Evolutionary conservation across 129 eudicot genomes (phyloP).

Genomic region (Lactuca saligna): DNA sequence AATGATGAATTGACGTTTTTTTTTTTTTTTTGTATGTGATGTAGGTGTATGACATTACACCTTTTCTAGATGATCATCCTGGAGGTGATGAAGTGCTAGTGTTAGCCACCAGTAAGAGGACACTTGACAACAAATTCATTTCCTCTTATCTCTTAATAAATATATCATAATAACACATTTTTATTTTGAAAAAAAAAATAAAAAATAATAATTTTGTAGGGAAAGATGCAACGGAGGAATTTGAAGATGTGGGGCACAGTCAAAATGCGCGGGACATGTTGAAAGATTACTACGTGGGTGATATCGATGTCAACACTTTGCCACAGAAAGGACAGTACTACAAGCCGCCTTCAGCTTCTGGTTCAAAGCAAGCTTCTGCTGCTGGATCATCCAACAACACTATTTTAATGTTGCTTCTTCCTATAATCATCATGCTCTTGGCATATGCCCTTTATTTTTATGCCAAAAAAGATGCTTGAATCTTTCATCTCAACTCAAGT

Average conservation of each 20-base stretch:
- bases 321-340: constrained; percentile 31
- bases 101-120: constrained; percentile 47
- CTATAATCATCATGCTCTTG: constrained; percentile 51
- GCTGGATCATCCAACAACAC: constrained; percentile 29
- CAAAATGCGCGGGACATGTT: constrained; percentile 40
- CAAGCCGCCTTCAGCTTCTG: constrained; percentile 26
- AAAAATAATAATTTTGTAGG: neutral
- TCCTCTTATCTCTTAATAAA: neutral
- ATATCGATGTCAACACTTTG: constrained; percentile 42
- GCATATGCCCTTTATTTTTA: constrained; percentile 46
- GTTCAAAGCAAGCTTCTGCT: constrained; percentile 26
- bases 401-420: constrained; percentile 37
- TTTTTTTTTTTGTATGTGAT: neutral
- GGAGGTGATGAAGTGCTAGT: constrained; percentile 47
- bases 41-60: constrained; percentile 46
- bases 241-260: constrained; percentile 46
- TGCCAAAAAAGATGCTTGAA: constrained; percentile 27
- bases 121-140: neutral
- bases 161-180: too few relatives aligned
- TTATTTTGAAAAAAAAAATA: too few relatives aligned
- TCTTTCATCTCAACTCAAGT: neutral
- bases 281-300: constrained; percentile 39
- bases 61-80: constrained; percentile 50
- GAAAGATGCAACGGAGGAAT: constrained; percentile 41
- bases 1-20: too few relatives aligned